A percentile compares a stretch with the other conserved stretches of the same genome.
Conservation (phyloP, 345 rosid species). For the Conringia planisiliqua region DNA sequence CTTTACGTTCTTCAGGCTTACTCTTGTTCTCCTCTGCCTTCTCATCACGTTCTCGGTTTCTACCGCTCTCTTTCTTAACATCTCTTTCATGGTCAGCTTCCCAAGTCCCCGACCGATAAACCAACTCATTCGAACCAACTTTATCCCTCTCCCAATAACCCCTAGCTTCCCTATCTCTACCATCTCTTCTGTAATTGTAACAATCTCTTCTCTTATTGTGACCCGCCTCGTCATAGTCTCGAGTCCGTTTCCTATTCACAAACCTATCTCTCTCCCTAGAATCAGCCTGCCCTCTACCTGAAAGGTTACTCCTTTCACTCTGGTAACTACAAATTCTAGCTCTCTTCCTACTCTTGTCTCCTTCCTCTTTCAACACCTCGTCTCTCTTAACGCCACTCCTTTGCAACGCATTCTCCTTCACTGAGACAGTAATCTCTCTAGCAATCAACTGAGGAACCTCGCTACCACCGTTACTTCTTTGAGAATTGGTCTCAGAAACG, state of each 20-base stretch:
- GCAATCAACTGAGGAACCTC: conserved; percentile 22
- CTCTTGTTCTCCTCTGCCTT: conserved; percentile 38
- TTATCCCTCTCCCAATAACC: conserved; percentile 99
- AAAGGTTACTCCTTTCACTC: conserved; percentile 35
- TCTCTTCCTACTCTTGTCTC: conserved; percentile 52
- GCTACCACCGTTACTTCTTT: not conserved
- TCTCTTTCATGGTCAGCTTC: conserved; percentile 60
- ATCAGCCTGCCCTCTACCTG: conserved; percentile 41
- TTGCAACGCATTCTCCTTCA: conserved; percentile 36
- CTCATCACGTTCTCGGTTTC: conserved; percentile 41
- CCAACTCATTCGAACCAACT: conserved; percentile 61
- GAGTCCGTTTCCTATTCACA: conserved; percentile 52
- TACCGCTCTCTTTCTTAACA: conserved; percentile 42
- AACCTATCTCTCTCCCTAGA: conserved; percentile 55
- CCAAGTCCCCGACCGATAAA: conserved; percentile 79
- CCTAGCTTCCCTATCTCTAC: conserved; percentile 62
- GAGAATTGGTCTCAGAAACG: conserved; percentile 18
- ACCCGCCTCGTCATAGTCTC: conserved; percentile 61
- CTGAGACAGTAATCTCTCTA: conserved; percentile 1
- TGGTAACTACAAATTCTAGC: conserved; percentile 38
- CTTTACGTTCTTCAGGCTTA: conserved; percentile 59
- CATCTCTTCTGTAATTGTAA: conserved; percentile 48
- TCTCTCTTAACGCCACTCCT: conserved; percentile 28
- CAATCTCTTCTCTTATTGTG: conserved; percentile 53
- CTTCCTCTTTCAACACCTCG: conserved; percentile 34